A percentile compares a stretch with the other conserved stretches of the same genome.
Conservation (phyloP, 164 flowering plant genomes). For the Warburgia ugandensis region DNA sequence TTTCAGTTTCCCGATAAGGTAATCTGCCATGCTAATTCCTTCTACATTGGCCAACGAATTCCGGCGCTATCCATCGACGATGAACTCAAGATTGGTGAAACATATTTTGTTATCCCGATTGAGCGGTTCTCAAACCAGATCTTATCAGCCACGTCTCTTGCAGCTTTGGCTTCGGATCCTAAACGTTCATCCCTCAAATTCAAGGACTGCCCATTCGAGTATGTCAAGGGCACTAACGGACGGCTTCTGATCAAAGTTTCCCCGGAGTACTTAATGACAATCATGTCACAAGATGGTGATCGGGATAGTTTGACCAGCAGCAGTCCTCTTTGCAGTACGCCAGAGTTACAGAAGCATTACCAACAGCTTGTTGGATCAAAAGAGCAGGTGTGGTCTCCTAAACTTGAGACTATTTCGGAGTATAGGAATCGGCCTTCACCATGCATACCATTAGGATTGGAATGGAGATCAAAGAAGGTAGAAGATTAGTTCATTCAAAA, state of each 20-base stretch:
- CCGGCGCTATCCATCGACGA: constrained; percentile 56
- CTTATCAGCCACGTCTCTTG: constrained; percentile 40
- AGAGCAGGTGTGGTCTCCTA: constrained; percentile 79
- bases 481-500: background rate
- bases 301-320: background rate
- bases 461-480: constrained; percentile 29
- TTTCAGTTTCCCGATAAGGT: constrained; percentile 65
- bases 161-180: constrained; percentile 29
- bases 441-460: constrained; percentile 48
- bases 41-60: constrained; percentile 72
- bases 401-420: constrained; percentile 81
- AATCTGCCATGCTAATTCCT: constrained; percentile 75
- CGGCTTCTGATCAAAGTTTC: constrained; percentile 53
- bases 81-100: constrained; percentile 36
- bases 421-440: constrained; percentile 49
- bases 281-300: constrained; percentile 21
- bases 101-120: constrained; percentile 78
- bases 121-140: constrained; percentile 40
- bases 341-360: constrained; percentile 82
- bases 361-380: constrained; percentile 59
- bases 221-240: constrained; percentile 50
- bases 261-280: constrained; percentile 54
- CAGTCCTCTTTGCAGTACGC: constrained; percentile 65
- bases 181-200: constrained; percentile 17
- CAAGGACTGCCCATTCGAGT: constrained; percentile 47